Percentiles rank a stretch among this genome's conserved stretches.
Conservation (phyloP, 495 filamentous ascomycete species). For the Penicillium waksmanii region DNA sequence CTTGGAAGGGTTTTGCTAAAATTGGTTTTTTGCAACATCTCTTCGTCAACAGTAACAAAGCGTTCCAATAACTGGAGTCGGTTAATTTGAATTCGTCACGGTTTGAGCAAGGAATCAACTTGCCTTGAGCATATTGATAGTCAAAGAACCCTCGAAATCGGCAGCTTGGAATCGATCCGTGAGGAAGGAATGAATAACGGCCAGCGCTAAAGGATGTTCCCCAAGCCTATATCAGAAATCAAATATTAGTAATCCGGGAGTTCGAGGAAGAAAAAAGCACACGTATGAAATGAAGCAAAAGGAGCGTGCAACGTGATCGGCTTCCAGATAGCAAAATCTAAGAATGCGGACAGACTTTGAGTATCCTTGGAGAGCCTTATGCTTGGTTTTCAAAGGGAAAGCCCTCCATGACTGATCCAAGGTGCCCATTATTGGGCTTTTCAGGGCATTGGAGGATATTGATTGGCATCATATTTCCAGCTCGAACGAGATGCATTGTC, state of each 20-base stretch:
- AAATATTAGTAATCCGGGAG: constrained; percentile 34
- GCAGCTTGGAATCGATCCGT: constrained; percentile 66
- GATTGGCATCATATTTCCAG: not conserved
- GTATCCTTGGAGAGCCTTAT: too few relatives aligned
- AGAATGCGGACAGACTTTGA: too few relatives aligned
- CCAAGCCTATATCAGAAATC: constrained; percentile 49
- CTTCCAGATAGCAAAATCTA: not conserved
- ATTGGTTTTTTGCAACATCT: constrained; percentile 67
- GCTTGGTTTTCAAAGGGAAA: not conserved
- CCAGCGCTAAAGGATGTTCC: constrained; percentile 58
- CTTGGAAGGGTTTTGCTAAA: constrained; percentile 64
- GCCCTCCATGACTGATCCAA: not conserved
- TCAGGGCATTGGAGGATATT: not conserved
- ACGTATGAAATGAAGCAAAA: too few relatives aligned
- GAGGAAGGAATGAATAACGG: constrained; percentile 65
- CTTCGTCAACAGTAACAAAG: constrained; percentile 66
- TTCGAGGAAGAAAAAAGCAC: constrained; percentile 2
- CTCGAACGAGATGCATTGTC: not conserved
- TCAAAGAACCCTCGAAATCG: constrained; percentile 66
- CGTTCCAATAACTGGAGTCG: constrained; percentile 58
- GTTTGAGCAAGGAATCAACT: constrained; percentile 10
- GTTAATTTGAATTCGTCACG: not conserved
- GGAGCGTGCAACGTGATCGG: not conserved
- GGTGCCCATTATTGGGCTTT: not conserved
- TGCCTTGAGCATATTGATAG: constrained; percentile 66